phyloP scores from a whole-genome alignment of 768 basidiomycete species.

The Tylopilus vinaceipallidus region DNA sequence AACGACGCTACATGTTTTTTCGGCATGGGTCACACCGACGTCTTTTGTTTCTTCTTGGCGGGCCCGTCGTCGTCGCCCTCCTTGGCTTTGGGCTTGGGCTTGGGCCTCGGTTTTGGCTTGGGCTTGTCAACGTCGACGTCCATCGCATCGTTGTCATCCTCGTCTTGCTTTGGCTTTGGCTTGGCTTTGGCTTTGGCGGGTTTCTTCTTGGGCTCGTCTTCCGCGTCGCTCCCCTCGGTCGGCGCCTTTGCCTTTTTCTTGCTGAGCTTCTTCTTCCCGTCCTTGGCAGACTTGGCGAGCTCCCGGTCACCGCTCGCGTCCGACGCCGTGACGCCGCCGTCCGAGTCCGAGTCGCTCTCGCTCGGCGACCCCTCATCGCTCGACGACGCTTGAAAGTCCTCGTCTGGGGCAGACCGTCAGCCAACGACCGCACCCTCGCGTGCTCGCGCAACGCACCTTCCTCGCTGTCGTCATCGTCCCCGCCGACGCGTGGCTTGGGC shows the following conservation, averaged over 20 bases:
- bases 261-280: conserved; percentile 36
- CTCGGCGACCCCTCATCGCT: conserved; percentile 90
- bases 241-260: conserved; percentile 45
- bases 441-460: conserved; percentile 48
- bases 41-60: conserved; percentile 77
- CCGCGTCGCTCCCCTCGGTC: conserved; percentile 42
- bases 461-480: conserved; percentile 72
- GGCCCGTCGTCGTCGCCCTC: conserved; percentile 47
- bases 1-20: not conserved
- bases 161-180: conserved; percentile 39
- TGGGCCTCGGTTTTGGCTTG: conserved; percentile 40
- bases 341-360: conserved; percentile 60
- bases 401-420: conserved; percentile 46
- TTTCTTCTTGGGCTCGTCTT: conserved; percentile 50
- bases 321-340: conserved; percentile 74
- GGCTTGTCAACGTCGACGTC: conserved; percentile 44
- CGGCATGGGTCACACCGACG: conserved; percentile 31
- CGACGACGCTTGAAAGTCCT: conserved; percentile 86
- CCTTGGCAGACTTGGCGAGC: conserved; percentile 41
- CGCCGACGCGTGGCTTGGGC: conserved; percentile 48
- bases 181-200: conserved; percentile 43
- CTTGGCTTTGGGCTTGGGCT: conserved; percentile 37
- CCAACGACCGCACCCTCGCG: not conserved
- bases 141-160: conserved; percentile 47
- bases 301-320: conserved; percentile 81